phyloP scores from a whole-genome alignment of 2,329 filamentous ascomycete species.

The Ophiostoma pallidulum region DNA sequence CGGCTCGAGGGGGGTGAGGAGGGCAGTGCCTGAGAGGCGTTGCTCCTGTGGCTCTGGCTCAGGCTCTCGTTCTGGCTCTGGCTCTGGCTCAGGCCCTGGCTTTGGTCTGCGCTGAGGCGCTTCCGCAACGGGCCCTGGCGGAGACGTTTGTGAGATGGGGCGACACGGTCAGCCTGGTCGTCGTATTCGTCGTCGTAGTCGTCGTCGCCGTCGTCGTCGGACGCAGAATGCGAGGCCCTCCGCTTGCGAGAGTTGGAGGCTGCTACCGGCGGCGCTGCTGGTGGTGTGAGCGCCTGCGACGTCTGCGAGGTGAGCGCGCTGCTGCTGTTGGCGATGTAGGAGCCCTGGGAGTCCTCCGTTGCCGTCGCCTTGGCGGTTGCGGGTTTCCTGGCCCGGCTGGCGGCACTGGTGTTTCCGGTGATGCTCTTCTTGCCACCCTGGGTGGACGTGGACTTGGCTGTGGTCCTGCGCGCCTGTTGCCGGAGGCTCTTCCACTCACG shows the following conservation, averaged over 20 bases:
- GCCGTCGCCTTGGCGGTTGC: background rate
- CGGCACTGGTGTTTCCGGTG: background rate
- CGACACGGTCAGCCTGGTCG: background rate
- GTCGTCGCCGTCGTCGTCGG: background rate
- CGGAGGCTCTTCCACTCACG: constrained; percentile 21
- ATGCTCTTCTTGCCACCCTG: background rate
- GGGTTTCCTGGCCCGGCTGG: background rate
- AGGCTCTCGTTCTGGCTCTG: too few species aligned
- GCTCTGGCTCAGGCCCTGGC: background rate
- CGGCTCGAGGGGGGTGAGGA: constrained; percentile 9
- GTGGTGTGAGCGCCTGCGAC: background rate
- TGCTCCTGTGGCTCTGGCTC: background rate
- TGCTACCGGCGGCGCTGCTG: background rate
- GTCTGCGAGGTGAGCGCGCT: constrained; percentile 1
- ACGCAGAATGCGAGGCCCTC: background rate
- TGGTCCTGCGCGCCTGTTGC: background rate
- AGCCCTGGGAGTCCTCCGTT: constrained; percentile 4
- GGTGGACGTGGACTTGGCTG: background rate
- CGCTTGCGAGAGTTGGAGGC: background rate
- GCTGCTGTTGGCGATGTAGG: constrained; percentile 5
- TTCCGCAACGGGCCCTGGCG: background rate
- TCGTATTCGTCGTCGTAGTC: background rate
- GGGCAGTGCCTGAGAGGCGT: background rate
- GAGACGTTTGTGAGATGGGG: background rate
- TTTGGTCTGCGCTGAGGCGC: too few species aligned